phyloP scores from a whole-genome alignment of 2,329 filamentous ascomycete species.

The Diaporthe velutina region DNA sequence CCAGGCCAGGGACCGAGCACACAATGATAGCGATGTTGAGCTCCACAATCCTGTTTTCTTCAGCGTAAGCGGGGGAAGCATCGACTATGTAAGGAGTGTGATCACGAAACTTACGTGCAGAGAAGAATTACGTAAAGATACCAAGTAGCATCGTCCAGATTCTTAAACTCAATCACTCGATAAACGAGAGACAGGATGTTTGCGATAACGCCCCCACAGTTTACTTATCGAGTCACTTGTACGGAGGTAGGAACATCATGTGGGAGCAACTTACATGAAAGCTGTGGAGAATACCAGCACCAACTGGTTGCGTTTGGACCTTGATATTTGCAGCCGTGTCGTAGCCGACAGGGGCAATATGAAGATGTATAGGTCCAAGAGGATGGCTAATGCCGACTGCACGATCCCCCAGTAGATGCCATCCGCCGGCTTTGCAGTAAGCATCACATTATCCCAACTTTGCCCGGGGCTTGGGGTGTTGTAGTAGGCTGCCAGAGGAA shows the following conservation, averaged over 20 bases:
- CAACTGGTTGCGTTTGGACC: conserved; percentile 30
- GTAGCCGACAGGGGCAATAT: conserved; percentile 39
- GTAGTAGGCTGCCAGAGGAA: conserved; percentile 29
- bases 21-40: conserved; percentile 42
- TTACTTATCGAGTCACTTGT: background rate
- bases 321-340: conserved; percentile 23
- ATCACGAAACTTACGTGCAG: conserved; percentile 34
- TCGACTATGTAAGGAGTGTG: background rate
- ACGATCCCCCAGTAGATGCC: conserved; percentile 36
- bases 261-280: conserved; percentile 27
- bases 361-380: conserved; percentile 43
- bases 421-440: background rate
- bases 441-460: conserved; percentile 35
- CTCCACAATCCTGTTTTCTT: conserved; percentile 38
- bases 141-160: conserved; percentile 37
- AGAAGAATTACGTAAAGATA: conserved; percentile 27
- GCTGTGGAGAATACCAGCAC: conserved; percentile 39
- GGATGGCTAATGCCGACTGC: conserved; percentile 31
- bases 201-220: conserved; percentile 34
- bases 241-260: background rate
- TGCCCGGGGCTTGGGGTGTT: conserved; percentile 32
- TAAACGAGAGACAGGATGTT: conserved; percentile 40
- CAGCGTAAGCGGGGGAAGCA: background rate
- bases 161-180: conserved; percentile 26
- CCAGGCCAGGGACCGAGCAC: conserved; percentile 36